These are phyloP conservation scores for Linnemannia exigua DNA, from an alignment of 192 early-diverging fungal species.

Conservation along the genomic window DNA sequence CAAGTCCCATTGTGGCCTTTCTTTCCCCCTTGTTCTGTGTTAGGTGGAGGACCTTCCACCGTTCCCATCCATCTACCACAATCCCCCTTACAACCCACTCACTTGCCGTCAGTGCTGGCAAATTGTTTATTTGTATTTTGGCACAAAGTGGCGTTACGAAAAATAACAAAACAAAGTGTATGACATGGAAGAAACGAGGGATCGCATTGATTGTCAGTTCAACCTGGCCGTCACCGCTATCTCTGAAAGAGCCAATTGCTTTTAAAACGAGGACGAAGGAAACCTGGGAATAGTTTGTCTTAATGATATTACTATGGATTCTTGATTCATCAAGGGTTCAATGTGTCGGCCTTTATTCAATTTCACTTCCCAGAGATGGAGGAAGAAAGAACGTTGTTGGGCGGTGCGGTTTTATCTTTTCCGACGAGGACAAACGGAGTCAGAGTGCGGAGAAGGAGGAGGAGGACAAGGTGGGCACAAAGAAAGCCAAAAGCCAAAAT, in stretches of 20 bases:
- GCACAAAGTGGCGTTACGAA: neutral
- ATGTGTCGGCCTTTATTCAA: too few species aligned
- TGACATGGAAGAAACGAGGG: neutral
- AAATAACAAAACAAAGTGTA: neutral
- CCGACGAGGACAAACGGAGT: neutral
- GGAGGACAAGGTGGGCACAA: neutral
- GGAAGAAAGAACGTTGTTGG: neutral
- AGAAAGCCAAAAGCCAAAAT: neutral
- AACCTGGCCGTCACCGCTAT: neutral
- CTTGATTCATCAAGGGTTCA: too few species aligned
- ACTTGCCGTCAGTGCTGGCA: neutral
- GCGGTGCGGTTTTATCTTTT: neutral
- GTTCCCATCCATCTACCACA: constrained; percentile 1
- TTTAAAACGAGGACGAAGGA: neutral
- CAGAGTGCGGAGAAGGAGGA: neutral
- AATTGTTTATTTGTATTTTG: neutral
- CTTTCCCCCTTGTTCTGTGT: neutral
- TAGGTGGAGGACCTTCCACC: neutral
- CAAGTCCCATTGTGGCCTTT: neutral
- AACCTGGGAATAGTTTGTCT: neutral
- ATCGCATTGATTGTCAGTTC: neutral
- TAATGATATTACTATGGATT: neutral
- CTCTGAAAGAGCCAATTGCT: neutral
- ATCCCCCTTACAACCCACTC: neutral
- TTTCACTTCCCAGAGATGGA: neutral